Evolutionary conservation across 2,329 filamentous ascomycete species (phyloP).

Genomic region (Penicillium sp.): DNA sequence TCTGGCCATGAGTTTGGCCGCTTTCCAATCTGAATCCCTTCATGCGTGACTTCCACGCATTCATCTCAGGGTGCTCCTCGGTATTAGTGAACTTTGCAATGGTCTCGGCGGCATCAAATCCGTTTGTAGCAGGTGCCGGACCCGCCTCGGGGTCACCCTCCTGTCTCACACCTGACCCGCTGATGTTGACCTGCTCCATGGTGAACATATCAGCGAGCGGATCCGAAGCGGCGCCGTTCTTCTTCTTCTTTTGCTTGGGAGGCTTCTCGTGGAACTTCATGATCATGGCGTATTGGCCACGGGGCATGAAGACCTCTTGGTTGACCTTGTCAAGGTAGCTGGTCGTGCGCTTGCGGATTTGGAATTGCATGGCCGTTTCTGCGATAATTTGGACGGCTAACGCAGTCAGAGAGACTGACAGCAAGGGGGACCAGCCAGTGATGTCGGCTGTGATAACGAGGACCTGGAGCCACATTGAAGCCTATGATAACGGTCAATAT

Average conservation of each 20-base stretch:
- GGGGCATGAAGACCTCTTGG: conserved; percentile 32
- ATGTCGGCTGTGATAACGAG: conserved; percentile 5
- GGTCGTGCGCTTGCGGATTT: conserved; percentile 26
- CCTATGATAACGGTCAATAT: neutral
- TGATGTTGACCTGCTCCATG: conserved; percentile 10
- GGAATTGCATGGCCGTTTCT: conserved; percentile 27
- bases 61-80: conserved; percentile 2
- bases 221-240: neutral
- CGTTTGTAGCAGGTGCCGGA: neutral
- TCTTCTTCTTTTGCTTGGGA: conserved; percentile 2
- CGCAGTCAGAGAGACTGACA: conserved; percentile 12
- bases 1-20: conserved; percentile 2
- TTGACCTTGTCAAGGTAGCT: conserved; percentile 32
- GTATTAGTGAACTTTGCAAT: conserved; percentile 2
- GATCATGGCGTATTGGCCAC: conserved; percentile 31
- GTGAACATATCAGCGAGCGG: conserved; percentile 7
- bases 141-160: neutral
- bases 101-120: neutral
- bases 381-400: conserved; percentile 24
- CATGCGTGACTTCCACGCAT: neutral
- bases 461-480: conserved; percentile 8
- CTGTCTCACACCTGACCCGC: neutral
- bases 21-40: conserved; percentile 6
- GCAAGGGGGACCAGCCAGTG: neutral
- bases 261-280: conserved; percentile 27